These are phyloP conservation scores for Xylariaceae sp. DNA, from an alignment of 2,329 filamentous ascomycete genomes.

Conservation along the genomic window DNA sequence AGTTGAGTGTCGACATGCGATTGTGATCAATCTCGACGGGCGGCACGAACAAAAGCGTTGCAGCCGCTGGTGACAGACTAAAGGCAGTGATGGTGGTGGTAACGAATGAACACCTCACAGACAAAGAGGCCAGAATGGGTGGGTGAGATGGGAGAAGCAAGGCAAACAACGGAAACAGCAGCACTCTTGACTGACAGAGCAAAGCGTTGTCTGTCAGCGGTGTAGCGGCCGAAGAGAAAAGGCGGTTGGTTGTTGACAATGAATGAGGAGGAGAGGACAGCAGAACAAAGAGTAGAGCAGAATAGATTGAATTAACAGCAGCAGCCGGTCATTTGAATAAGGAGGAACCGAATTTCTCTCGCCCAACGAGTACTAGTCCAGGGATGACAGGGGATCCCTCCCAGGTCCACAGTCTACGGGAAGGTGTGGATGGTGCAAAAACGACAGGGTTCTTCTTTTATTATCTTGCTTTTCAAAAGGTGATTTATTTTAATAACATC, in stretches of 20 bases:
- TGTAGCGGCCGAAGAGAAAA: slow-evolving; percentile 9
- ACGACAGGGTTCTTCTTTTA: too few relatives aligned
- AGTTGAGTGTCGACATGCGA: not conserved
- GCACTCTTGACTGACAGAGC: slow-evolving; percentile 9
- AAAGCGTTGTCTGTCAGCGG: slow-evolving; percentile 14
- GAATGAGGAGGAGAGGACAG: slow-evolving; percentile 5
- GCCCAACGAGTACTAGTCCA: slow-evolving; percentile 6
- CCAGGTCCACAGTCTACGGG: slow-evolving; percentile 10
- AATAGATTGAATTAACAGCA: slow-evolving; percentile 12
- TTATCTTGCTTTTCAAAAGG: too few relatives aligned
- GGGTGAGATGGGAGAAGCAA: too few relatives aligned
- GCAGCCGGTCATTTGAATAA: slow-evolving; percentile 14
- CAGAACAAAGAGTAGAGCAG: slow-evolving; percentile 12
- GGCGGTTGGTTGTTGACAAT: slow-evolving; percentile 10
- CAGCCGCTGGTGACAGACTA: too few relatives aligned
- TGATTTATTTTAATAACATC: too few relatives aligned
- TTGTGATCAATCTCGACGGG: not conserved
- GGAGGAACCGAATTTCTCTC: slow-evolving; percentile 20
- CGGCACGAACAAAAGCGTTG: slow-evolving; percentile 2
- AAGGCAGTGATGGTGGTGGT: slow-evolving; percentile 6
- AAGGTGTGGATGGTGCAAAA: slow-evolving; percentile 8
- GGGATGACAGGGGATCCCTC: slow-evolving; percentile 14
- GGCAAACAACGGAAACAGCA: slow-evolving; percentile 15
- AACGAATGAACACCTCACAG: slow-evolving; percentile 20
- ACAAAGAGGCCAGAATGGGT: slow-evolving; percentile 13